phyloP scores from a whole-genome alignment of 352 stramenopile species.

The Pythium dissotocum region DNA sequence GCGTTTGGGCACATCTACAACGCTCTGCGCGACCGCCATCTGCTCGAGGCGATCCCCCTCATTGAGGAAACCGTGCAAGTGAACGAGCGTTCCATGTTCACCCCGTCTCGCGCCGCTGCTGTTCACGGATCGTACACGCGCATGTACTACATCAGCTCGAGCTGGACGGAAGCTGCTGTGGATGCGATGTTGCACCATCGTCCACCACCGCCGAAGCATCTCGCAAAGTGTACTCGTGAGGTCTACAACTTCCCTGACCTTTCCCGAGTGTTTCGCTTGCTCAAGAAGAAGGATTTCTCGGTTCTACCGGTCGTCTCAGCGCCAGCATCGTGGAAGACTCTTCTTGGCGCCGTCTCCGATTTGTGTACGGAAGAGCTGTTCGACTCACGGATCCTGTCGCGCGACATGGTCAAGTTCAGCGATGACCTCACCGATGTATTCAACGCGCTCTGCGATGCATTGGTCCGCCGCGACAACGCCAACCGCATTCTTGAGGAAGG shows the following conservation, averaged over 20 bases:
- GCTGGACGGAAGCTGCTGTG: conserved; percentile 26
- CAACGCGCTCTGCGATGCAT: background rate
- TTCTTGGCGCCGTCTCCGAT: background rate
- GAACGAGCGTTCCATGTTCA: background rate
- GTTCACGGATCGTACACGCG: conserved; percentile 26
- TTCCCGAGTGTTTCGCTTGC: background rate
- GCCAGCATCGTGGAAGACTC: background rate
- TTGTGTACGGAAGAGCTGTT: conserved; percentile 8
- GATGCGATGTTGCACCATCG: conserved; percentile 17
- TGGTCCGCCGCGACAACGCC: background rate
- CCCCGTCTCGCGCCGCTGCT: background rate
- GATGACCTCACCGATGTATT: conserved; percentile 13
- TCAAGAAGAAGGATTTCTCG: background rate
- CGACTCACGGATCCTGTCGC: conserved; percentile 7
- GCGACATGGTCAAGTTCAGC: conserved; percentile 9
- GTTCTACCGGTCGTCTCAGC: background rate
- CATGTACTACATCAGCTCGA: conserved; percentile 29
- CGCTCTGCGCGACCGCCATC: conserved; percentile 22
- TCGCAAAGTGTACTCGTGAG: background rate
- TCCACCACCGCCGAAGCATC: background rate
- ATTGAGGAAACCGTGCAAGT: conserved; percentile 20
- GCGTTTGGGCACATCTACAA: conserved; percentile 34
- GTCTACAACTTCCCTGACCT: background rate
- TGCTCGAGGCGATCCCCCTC: conserved; percentile 20
- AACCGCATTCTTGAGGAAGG: background rate